Base-by-base conservation (phyloP, 1,139 yeast species). In the Hyphopichia pseudoburtonii region DNA sequence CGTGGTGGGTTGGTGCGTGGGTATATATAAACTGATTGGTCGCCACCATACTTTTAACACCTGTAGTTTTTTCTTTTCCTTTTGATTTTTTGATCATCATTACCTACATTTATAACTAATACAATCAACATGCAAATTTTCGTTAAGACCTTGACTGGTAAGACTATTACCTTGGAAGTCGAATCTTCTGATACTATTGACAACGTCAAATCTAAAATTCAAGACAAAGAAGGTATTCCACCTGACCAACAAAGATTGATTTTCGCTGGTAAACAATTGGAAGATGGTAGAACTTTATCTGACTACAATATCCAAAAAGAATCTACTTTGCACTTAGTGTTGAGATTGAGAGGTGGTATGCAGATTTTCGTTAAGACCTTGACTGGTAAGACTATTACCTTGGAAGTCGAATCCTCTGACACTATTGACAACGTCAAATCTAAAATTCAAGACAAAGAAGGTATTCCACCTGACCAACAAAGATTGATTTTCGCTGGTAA, bases 401-500 rank as follows among this genome's bases (percentile, higher is more conserved):
- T 90, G 58, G 97, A 90, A 80, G 97, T 90, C 65, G 97, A 89
- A 80, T 88, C 97, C 60, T 87, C 96, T 61, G 97, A 90, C 86
- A 88, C 97, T 60, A 89, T 92, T 72, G 97, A 89, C 86, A 89
- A 88, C 73, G 97, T 92, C 85, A 92, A 92, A 85, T 79, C 96
- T 74, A 89, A 90, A 86, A 90, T 92, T 74, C 97, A 89, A 80
- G 97, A 89, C 83, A 88, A 88, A 81, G 97, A 90, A 73, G 97
- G 97, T 66, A 90, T 92, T 61, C 97, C 97, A 74, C 96, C 97
- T 62, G 97, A 90, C 74, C 96, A 89, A 76, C 97, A 90, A 82
- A 87, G 97, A 80, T 85, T 90, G 70, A 88, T 90, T 87, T 92
- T 90, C 70, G 97, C 97, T 71, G 98, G 98, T 84, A 90, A 89